Conservation (phyloP, 345 rosid species). For the Euphorbia tirucalli region DNA sequence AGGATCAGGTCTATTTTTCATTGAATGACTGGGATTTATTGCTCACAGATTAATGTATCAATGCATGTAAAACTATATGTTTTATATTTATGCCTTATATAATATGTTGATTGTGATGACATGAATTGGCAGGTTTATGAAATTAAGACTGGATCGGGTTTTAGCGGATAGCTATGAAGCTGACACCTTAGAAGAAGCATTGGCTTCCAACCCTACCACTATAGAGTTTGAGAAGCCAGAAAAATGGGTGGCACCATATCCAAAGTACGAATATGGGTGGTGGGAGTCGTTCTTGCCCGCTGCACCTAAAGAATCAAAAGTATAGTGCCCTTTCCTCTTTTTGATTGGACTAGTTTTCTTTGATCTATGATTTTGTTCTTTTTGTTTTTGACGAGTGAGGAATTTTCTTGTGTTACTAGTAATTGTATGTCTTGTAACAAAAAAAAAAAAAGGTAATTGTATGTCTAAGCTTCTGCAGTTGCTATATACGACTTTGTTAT, state of each 20-base stretch:
- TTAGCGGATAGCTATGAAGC: conserved; percentile 72
- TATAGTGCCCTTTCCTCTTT: conserved; percentile 29
- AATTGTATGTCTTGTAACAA: neutral
- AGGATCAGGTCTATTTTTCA: too few species aligned
- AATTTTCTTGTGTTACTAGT: neutral
- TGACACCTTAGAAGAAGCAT: conserved; percentile 63
- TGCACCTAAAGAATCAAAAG: conserved; percentile 46
- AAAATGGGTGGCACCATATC: conserved; percentile 91
- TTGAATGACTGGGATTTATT: too few species aligned
- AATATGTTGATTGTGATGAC: conserved; percentile 8
- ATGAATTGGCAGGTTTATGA: conserved; percentile 73
- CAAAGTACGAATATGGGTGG: conserved; percentile 91
- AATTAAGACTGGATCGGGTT: conserved; percentile 91
- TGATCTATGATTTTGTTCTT: neutral
- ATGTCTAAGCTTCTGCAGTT: neutral
- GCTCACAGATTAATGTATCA: neutral
- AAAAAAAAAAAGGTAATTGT: too few species aligned
- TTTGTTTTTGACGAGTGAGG: neutral
- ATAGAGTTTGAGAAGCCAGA: conserved; percentile 75
- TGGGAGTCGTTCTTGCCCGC: conserved; percentile 83
- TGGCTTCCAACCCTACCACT: conserved; percentile 65
- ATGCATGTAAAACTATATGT: neutral
- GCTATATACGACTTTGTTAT: neutral
- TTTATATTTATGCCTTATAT: conserved; percentile 3
- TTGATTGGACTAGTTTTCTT: conserved; percentile 5